Conservation (phyloP, 2,329 filamentous ascomycete species). For the Colletotrichum destructivum region DNA sequence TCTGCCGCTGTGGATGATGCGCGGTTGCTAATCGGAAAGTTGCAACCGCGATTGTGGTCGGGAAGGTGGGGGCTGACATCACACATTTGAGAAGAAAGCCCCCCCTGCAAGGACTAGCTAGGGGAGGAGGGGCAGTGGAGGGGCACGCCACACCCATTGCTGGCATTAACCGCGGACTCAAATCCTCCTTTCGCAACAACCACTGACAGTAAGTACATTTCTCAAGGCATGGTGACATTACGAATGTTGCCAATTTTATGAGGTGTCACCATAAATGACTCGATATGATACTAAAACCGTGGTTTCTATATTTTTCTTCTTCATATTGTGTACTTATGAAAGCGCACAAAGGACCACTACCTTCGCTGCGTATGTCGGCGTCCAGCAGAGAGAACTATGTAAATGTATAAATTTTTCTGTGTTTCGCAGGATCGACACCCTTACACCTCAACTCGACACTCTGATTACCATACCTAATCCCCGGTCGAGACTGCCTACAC, state of each 20-base stretch:
- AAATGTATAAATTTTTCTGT: too few relatives aligned
- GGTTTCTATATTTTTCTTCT: too few relatives aligned
- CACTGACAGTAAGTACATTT: too few relatives aligned
- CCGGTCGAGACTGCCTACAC: neutral
- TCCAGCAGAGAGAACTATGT: too few relatives aligned
- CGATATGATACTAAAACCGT: too few relatives aligned
- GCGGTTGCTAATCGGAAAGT: constrained; percentile 43
- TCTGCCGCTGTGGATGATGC: constrained; percentile 41
- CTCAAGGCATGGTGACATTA: too few relatives aligned
- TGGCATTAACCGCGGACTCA: neutral
- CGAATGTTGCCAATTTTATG: too few relatives aligned
- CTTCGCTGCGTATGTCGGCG: too few relatives aligned
- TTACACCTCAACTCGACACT: neutral
- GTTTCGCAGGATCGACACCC: neutral
- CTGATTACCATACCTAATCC: neutral
- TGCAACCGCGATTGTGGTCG: constrained; percentile 24
- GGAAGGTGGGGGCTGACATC: constrained; percentile 43
- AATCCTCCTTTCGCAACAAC: neutral
- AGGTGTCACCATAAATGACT: too few relatives aligned
- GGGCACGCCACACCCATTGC: constrained; percentile 12
- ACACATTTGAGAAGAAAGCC: constrained; percentile 34
- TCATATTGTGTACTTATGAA: too few relatives aligned
- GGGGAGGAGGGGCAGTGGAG: constrained; percentile 36
- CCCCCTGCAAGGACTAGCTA: constrained; percentile 25
- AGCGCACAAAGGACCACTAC: too few relatives aligned